phyloP scores from a whole-genome alignment of 73 alveolate species.

The Paramecium sexaurelia region DNA sequence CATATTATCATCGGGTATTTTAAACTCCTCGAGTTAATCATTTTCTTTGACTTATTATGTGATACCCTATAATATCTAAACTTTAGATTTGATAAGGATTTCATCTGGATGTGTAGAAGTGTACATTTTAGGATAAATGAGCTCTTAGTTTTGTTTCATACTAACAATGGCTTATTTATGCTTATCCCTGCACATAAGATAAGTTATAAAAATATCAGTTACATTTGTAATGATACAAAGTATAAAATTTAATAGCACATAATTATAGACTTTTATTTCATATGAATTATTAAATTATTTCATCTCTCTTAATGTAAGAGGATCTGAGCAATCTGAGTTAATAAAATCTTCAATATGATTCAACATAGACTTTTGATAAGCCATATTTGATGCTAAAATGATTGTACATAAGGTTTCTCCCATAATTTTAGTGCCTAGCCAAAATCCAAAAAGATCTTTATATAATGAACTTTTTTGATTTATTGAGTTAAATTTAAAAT shows the following conservation, averaged over 20 bases:
- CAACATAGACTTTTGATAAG: not conserved
- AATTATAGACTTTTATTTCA: not conserved
- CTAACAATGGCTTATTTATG: not conserved
- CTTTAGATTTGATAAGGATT: not conserved
- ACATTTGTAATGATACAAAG: not conserved
- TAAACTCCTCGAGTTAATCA: not conserved
- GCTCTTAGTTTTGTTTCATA: not conserved
- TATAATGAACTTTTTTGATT: not conserved
- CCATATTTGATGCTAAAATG: not conserved
- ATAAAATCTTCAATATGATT: not conserved
- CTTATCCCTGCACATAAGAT: slow-evolving; percentile 8
- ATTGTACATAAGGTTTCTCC: not conserved
- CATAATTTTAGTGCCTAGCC: not conserved
- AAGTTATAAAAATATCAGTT: not conserved
- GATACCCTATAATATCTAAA: not conserved
- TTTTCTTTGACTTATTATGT: not conserved
- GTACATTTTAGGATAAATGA: not conserved
- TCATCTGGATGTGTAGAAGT: slow-evolving; percentile 37
- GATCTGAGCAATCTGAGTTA: not conserved
- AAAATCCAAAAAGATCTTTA: not conserved
- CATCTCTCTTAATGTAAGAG: not conserved
- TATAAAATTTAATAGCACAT: slow-evolving; percentile 5
- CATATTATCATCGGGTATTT: not conserved
- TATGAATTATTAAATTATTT: not conserved
- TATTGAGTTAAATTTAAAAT: not conserved